Conservation (phyloP, 768 basidiomycete genomes). For the Pholiota conissans region DNA sequence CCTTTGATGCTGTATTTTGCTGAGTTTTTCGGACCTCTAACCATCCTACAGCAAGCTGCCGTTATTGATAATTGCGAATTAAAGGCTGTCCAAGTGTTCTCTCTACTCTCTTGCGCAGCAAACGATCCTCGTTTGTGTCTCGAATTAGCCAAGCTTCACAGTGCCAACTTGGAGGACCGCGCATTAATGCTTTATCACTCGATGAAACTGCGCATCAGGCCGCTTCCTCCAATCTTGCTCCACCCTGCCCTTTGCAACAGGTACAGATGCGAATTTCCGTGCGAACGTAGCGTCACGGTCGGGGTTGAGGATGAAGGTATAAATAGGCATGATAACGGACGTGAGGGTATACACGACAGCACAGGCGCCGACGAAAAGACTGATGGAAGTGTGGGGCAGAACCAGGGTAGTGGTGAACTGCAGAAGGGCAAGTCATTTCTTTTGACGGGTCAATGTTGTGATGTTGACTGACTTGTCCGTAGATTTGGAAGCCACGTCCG, state of each 20-base stretch:
- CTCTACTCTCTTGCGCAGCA: not conserved
- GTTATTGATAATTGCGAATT: not conserved
- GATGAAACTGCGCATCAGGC: not conserved
- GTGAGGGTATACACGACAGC: too few relatives aligned
- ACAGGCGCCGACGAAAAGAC: too few relatives aligned
- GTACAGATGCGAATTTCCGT: too few relatives aligned
- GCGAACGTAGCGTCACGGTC: not conserved
- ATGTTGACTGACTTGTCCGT: too few relatives aligned
- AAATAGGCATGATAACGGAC: too few relatives aligned
- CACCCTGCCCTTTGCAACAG: not conserved
- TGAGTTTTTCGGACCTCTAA: not conserved
- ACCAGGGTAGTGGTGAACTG: too few relatives aligned
- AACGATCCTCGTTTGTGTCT: constrained; percentile 1
- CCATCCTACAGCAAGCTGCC: not conserved
- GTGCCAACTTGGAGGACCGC: not conserved
- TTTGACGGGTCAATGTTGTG: too few relatives aligned
- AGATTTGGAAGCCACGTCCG: too few relatives aligned
- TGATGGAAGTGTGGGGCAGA: too few relatives aligned
- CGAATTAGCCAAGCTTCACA: not conserved
- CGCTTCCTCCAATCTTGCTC: not conserved
- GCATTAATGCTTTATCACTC: not conserved
- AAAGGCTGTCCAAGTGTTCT: not conserved
- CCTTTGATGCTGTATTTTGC: not conserved
- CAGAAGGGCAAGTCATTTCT: too few relatives aligned
- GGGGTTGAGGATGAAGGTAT: not conserved